These are phyloP conservation scores for Penicillium fuscoglaucum DNA, from an alignment of 2,329 filamentous ascomycete genomes.

Conservation along the genomic window DNA sequence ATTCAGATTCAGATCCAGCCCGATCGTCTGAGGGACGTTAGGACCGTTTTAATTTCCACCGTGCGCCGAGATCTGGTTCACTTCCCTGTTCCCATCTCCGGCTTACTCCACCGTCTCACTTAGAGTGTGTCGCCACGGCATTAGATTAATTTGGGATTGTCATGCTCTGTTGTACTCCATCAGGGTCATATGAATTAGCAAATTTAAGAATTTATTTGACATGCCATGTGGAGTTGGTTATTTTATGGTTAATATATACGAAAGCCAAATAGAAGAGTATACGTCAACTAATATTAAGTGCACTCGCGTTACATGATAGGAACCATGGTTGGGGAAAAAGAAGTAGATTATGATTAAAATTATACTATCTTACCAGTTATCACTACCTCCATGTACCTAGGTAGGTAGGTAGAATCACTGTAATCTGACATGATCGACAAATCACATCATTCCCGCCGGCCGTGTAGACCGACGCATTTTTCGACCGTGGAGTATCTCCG, in stretches of 20 bases:
- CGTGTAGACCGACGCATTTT: neutral
- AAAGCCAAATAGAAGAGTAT: neutral
- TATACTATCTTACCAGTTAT: neutral
- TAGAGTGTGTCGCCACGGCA: conserved; percentile 20
- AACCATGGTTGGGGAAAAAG: neutral
- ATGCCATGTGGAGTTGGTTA: neutral
- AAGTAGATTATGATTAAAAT: neutral
- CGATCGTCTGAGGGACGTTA: neutral
- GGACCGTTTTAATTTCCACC: conserved; percentile 22
- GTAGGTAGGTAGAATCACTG: neutral
- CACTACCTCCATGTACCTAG: too few species aligned
- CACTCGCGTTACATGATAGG: neutral
- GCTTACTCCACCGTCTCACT: conserved; percentile 22
- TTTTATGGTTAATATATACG: neutral
- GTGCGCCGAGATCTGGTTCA: conserved; percentile 22
- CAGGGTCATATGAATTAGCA: neutral
- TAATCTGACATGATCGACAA: neutral
- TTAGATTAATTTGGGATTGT: neutral
- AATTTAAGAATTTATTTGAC: neutral
- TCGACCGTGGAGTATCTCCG: neutral
- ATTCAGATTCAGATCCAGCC: neutral
- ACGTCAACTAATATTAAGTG: neutral
- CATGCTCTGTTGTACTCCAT: neutral
- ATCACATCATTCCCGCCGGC: neutral
- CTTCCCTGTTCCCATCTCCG: conserved; percentile 19